Evolutionary conservation across 371 early-diverging fungal species (phyloP).

Genomic region (Apophysomyces elegans): DNA sequence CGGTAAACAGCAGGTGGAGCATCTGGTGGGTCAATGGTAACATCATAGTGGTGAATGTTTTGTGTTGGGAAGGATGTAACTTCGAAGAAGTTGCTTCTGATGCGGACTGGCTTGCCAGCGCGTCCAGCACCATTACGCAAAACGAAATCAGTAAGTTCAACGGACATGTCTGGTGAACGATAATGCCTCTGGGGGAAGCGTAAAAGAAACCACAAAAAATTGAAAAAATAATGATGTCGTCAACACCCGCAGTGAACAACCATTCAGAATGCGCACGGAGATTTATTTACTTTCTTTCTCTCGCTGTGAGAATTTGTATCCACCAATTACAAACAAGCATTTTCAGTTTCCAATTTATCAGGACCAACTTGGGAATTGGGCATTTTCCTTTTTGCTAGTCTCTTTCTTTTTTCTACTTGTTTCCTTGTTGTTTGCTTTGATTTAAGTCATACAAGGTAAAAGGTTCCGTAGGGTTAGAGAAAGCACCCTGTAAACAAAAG

Average conservation of each 20-base stretch:
- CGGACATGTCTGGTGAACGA: constrained; percentile 13
- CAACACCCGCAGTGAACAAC: background rate
- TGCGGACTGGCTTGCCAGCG: constrained; percentile 26
- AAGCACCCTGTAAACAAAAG: no score
- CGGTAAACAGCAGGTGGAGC: constrained; percentile 52
- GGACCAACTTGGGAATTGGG: no score
- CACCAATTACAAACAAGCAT: no score
- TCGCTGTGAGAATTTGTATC: no score
- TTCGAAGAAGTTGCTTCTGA: constrained; percentile 36
- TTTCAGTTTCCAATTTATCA: no score
- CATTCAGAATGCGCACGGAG: background rate
- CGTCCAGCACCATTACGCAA: constrained; percentile 29
- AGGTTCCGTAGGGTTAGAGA: no score
- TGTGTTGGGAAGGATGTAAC: constrained; percentile 20
- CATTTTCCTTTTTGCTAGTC: no score
- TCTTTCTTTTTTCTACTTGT: no score
- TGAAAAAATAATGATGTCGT: background rate
- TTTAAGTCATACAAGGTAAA: no score
- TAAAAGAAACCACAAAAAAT: background rate
- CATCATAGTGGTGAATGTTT: constrained; percentile 31
- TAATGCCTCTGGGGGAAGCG: background rate
- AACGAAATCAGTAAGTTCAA: constrained; percentile 29
- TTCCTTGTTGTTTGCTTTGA: no score
- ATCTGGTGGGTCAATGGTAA: constrained; percentile 36
- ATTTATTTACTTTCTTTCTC: no score